These are phyloP conservation scores for Eimeria praecox DNA, from an alignment of 169 alveolate genomes.

Conservation along the genomic window DNA sequence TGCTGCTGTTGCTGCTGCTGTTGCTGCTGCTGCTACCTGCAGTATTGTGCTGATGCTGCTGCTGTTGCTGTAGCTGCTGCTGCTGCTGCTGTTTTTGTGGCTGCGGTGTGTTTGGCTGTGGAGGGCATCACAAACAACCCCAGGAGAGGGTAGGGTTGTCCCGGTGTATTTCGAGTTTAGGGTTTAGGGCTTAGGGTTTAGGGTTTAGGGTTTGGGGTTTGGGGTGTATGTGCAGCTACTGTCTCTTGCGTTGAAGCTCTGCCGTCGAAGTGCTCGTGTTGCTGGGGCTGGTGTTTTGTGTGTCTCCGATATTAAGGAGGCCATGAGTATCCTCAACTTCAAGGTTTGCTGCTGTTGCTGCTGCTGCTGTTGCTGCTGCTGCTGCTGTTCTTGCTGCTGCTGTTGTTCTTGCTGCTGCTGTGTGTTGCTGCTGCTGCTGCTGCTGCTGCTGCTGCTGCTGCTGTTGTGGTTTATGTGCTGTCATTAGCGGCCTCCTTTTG, in stretches of 20 bases:
- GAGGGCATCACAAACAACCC: not conserved
- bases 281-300: constrained; percentile 18
- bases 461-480: no score
- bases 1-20: constrained; percentile 22
- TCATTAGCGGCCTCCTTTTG: no score
- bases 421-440: constrained; percentile 13
- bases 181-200: not conserved
- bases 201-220: not conserved
- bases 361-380: constrained; percentile 28
- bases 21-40: not conserved
- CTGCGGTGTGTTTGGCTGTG: not conserved
- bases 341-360: not conserved
- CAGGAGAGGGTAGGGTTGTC: not conserved
- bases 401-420: not conserved
- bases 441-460: constrained; percentile 41
- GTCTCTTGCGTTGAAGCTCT: constrained; percentile 21
- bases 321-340: constrained; percentile 14
- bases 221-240: constrained; percentile 12
- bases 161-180: not conserved
- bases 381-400: constrained; percentile 16
- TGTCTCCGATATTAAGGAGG: constrained; percentile 12
- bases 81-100: constrained; percentile 1
- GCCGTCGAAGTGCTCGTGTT: constrained; percentile 12
- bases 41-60: not conserved
- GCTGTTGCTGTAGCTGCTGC: not conserved